phyloP scores from a whole-genome alignment of 2,329 filamentous ascomycete species.

The Aspergillus sp. region DNA sequence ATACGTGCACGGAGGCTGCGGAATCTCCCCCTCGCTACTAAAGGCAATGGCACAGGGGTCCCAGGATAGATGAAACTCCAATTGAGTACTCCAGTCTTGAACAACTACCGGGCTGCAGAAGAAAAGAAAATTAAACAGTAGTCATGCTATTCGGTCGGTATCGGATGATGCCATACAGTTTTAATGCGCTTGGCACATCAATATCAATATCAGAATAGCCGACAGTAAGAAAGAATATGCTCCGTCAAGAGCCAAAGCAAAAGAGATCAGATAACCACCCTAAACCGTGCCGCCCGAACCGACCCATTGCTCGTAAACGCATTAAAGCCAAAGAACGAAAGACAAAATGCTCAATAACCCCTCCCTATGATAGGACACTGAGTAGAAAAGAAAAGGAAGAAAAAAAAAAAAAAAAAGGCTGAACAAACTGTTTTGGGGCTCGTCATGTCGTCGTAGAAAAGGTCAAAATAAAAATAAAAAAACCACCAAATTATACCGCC shows the following conservation, averaged over 20 bases:
- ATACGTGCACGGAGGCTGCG: background rate
- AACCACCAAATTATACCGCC: conserved; percentile 15
- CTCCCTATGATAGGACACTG: conserved; percentile 3
- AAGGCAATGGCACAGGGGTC: too few species aligned
- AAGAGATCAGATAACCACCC: conserved; percentile 21
- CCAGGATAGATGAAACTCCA: too few species aligned
- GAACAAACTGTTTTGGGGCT: conserved; percentile 17
- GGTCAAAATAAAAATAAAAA: too few species aligned
- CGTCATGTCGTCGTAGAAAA: conserved; percentile 23
- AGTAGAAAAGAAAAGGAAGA: conserved; percentile 4
- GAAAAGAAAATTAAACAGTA: background rate
- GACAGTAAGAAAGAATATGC: conserved; percentile 14
- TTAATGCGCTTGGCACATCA: background rate
- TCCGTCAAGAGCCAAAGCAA: conserved; percentile 11
- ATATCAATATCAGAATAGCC: background rate
- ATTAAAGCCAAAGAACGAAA: conserved; percentile 20
- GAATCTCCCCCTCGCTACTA: background rate
- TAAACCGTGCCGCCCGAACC: conserved; percentile 14
- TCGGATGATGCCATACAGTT: background rate
- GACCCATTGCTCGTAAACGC: conserved; percentile 28
- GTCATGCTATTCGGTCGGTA: background rate
- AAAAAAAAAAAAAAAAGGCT: conserved; percentile 7
- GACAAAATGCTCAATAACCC: conserved; percentile 12
- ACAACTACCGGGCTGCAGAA: background rate
- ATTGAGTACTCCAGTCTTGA: too few species aligned